These are phyloP conservation scores for Vinca minor DNA, from an alignment of 257 asterid species.

Conservation along the genomic window DNA sequence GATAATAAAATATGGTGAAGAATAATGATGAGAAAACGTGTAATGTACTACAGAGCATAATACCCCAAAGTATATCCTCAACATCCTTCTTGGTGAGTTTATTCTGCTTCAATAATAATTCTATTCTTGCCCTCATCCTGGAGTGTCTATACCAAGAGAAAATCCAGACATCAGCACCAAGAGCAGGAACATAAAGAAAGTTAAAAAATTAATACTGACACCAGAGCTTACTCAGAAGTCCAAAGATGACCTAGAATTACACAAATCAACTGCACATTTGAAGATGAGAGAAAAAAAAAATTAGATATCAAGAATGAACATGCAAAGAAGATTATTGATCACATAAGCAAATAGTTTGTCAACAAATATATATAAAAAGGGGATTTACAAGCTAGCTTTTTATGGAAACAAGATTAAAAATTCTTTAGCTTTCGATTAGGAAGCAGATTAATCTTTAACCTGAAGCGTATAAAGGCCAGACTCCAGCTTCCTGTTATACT, in stretches of 20 bases:
- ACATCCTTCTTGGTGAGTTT: conserved; percentile 78
- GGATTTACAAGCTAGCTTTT: not conserved
- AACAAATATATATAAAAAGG: not conserved
- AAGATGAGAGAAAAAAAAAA: not conserved
- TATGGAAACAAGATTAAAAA: not conserved
- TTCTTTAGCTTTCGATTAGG: not conserved
- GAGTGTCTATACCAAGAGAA: conserved; percentile 47
- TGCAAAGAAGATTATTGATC: not conserved
- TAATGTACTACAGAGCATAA: conserved; percentile 13
- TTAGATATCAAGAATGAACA: not conserved
- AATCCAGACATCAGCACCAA: conserved; percentile 7
- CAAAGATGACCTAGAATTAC: conserved; percentile 94
- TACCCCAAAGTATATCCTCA: conserved; percentile 80
- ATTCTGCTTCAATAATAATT: conserved; percentile 75
- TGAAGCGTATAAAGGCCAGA: conserved; percentile 91
- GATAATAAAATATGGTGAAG: not conserved
- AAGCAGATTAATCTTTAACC: conserved; percentile 26
- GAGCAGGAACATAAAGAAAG: conserved; percentile 8
- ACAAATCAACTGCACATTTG: conserved; percentile 63
- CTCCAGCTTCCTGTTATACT: conserved; percentile 69
- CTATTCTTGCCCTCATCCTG: conserved; percentile 81
- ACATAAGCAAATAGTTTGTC: not conserved
- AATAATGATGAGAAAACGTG: conserved; percentile 11
- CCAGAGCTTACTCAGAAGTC: conserved; percentile 84
- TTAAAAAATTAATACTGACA: conserved; percentile 12